Conservation (phyloP, 805 yeast genomes). For the Candida palmyrensis region DNA sequence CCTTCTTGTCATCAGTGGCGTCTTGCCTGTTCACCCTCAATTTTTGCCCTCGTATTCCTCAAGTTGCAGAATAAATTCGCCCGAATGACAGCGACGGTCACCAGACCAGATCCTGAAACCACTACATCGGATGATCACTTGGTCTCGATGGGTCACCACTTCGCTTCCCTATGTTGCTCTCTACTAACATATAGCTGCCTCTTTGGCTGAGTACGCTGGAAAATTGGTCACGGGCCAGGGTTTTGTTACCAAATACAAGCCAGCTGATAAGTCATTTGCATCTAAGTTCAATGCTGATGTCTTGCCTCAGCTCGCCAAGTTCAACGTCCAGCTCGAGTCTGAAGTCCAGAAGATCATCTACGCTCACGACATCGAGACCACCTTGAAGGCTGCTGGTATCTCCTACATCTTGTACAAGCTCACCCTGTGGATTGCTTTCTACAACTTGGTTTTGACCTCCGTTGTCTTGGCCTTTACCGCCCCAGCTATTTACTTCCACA, state of each 20-base stretch:
- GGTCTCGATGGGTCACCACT: no score
- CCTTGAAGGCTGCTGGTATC: constrained; percentile 66
- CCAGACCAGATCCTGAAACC: no score
- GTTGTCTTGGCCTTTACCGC: constrained; percentile 63
- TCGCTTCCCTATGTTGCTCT: no score
- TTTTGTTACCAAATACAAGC: constrained; percentile 70
- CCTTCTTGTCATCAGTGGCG: no score
- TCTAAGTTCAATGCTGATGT: constrained; percentile 28
- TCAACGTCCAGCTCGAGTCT: constrained; percentile 48
- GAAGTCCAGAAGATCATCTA: constrained; percentile 52
- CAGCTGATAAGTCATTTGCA: constrained; percentile 41
- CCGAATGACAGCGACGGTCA: no score
- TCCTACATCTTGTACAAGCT: constrained; percentile 64
- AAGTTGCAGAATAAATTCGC: no score
- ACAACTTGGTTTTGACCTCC: constrained; percentile 54
- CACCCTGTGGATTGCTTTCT: constrained; percentile 71
- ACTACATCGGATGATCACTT: no score
- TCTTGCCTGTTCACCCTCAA: no score
- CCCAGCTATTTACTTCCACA: constrained; percentile 68
- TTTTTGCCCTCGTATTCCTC: no score
- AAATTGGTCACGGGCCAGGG: constrained; percentile 74
- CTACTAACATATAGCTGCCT: constrained; percentile 44
- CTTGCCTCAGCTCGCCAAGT: constrained; percentile 40
- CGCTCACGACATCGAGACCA: constrained; percentile 65
- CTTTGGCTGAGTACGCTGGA: constrained; percentile 72